phyloP scores from a whole-genome alignment of 371 early-diverging fungal species.

The Encephalitozoon intestinalis region DNA sequence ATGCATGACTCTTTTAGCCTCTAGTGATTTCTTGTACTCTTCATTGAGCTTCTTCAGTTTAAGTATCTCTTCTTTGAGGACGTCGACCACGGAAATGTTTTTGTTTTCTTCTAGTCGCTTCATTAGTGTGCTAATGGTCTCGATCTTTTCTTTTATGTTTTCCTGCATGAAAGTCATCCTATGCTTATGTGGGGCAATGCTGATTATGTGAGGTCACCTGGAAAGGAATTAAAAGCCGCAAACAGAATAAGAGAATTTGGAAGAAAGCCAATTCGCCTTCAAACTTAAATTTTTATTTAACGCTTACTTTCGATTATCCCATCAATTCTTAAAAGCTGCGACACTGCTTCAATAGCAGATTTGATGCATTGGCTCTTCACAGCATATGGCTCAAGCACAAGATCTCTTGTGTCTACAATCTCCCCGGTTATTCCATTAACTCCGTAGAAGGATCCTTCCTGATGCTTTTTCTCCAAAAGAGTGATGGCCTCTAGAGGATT shows the following conservation, averaged over 20 bases:
- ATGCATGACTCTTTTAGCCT: conserved; percentile 57
- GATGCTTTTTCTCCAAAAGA: conserved; percentile 83
- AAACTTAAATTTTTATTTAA: conserved; percentile 21
- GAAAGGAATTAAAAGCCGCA: background rate
- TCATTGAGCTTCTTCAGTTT: conserved; percentile 53
- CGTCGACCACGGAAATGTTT: conserved; percentile 45
- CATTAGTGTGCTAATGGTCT: conserved; percentile 52
- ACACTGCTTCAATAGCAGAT: conserved; percentile 84
- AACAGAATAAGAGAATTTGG: background rate
- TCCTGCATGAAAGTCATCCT: conserved; percentile 39
- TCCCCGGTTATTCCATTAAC: conserved; percentile 87
- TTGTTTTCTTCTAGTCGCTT: conserved; percentile 48
- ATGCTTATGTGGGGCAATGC: background rate
- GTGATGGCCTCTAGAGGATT: conserved; percentile 78
- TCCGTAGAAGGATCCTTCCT: conserved; percentile 72
- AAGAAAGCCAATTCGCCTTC: background rate
- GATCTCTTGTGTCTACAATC: conserved; percentile 82
- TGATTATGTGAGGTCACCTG: background rate
- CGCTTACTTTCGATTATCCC: conserved; percentile 57
- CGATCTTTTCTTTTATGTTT: conserved; percentile 55
- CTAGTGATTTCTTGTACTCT: conserved; percentile 49
- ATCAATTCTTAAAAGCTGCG: conserved; percentile 61
- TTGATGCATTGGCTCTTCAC: conserved; percentile 97
- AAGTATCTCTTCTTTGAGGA: conserved; percentile 59
- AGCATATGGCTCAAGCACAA: conserved; percentile 94